A percentile compares a stretch with the other conserved stretches of the same genome.
Evolutionary conservation across 345 rosid genomes (phyloP).

Genomic region (Citrus hindsii): DNA sequence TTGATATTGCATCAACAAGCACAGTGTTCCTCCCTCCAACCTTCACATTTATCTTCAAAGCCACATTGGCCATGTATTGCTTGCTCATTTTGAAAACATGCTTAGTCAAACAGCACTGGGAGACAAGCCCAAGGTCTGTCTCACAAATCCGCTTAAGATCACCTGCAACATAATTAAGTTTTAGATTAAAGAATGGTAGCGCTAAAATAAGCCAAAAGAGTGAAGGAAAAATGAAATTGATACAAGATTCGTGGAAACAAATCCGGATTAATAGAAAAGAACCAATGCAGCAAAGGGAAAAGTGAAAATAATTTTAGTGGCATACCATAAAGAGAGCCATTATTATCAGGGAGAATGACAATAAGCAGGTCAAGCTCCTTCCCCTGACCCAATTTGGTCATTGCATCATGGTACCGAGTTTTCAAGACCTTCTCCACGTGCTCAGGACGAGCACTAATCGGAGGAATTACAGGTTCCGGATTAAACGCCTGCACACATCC

Average conservation of each 20-base stretch:
- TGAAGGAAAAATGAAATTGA: background rate
- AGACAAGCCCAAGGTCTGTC: conserved; percentile 94
- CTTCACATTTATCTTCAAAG: conserved; percentile 93
- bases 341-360: conserved; percentile 92
- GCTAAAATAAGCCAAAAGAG: background rate
- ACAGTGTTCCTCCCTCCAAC: conserved; percentile 99
- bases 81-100: conserved; percentile 86
- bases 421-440: conserved; percentile 84
- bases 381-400: conserved; percentile 49
- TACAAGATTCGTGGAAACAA: background rate
- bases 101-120: conserved; percentile 93
- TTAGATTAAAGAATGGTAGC: background rate
- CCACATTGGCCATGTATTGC: conserved; percentile 92
- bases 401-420: conserved; percentile 82
- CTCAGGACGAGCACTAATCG: conserved; percentile 74
- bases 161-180: conserved; percentile 46
- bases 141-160: conserved; percentile 96
- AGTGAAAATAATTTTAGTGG: background rate
- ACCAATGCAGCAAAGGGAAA: too few species aligned
- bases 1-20: conserved; percentile 86
- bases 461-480: conserved; percentile 73
- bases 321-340: conserved; percentile 96
- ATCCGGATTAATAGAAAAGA: background rate
- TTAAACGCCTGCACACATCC: conserved; percentile 55
- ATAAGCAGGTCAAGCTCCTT: conserved; percentile 94